Base-by-base conservation (phyloP, 2,329 filamentous ascomycete genomes). In the Rhytidhysteron rufulum region DNA sequence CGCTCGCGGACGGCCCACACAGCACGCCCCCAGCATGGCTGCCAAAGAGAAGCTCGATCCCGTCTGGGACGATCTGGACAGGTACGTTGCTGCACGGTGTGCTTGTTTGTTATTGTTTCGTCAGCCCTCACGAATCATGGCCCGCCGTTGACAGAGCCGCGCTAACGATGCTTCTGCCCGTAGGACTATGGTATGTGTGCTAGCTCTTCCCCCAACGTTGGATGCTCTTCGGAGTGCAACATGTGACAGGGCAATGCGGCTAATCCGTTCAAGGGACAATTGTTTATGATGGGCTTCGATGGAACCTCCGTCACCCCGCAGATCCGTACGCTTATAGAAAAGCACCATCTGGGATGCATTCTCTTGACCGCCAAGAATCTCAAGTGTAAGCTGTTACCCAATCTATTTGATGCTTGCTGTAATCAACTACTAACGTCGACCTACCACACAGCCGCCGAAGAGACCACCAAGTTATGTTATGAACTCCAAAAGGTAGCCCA, bases 401-500 rank as follows among this genome's bases (percentile, higher is more conserved):
- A n/a, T n/a, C n/a, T n/a, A n/a, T n/a, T n/a, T n/a, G n/a, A n/a
- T n/a, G n/a, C n/a, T n/a, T n/a, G n/a, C n/a, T n/a, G n/a, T n/a
- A n/a, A n/a, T n/a, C n/a, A n/a, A n/a, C n/a, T n/a, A n/a, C n/a
- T n/a, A n/a, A n/a, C n/a, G n/a, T n/a, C n/a, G n/a, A n/a, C n/a
- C n/a, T n/a, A n/a, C n/a, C 39, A 36, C 49, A 54, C 63, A 97
- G 91, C 90, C 58, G 91, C 90, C 44, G 83, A 95, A 62, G 86
- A 96, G 59, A 90, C 91, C 22, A 90, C 91, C 31, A 80, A 78
- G 57, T 76, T 97, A 31, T 88, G 95, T 21, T 85, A 93, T 58
- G 89, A 97, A 58, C 75, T 98, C 32, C 93, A 98, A 67, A 89
- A 83, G 36, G 91, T 95, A 59, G 93, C 93, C 27, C 86, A 88